Base-by-base conservation (phyloP, 2,329 filamentous ascomycete genomes). In the Orbilia blumenaviensis region DNA sequence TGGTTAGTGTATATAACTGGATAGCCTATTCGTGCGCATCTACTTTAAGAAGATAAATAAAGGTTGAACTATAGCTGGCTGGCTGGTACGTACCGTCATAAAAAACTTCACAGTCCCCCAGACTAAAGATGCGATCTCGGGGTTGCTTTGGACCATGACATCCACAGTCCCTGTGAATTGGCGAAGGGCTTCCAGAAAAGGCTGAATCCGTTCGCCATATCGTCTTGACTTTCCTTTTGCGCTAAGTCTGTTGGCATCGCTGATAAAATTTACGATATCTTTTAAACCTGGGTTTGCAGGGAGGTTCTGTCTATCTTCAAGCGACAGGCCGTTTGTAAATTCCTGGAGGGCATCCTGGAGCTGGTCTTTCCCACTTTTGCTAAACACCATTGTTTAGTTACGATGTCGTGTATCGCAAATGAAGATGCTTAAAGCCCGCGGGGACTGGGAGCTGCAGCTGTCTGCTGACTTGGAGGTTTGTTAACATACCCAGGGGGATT, bases 81-180 rank as follows among this genome's bases (percentile, higher is more conserved):
- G 41, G 54, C 14, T 42, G 7, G 3, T 18, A 3, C 34, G 14
- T 56, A 66, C 62, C 3, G 34, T 54, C 18, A 56, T 56, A 29
- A 54, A 56, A 14, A 66, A 66, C 12, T 56, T 66, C 7, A 66
- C 27, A 32, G 16, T 41, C 6, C 62, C 62, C 62, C 62, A 66
- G 2, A 66, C 46, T n/a, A 66, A 18, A 10, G 46, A 54, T 14
- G 62, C 29, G 16, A 56, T 66, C 21, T 66, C 46, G 1, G 62
- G 62, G 18, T 66, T 66, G 14, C 61, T 64, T 23, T 64, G 61
- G 52, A 64, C 25, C 61, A 64, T 64, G 2, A 52, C 44, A 52
- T 64, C 61, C 4, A 64, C 41, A 7, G 29, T 52, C 4, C 61
- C 32, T 0, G 61, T 10, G 16, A 64, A 64, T 23, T 64, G 61